Evolutionary conservation across 257 asterid genomes (phyloP), one percentile per base, ranked within the genome.

Genomic region (Plantago elongata): DNA sequence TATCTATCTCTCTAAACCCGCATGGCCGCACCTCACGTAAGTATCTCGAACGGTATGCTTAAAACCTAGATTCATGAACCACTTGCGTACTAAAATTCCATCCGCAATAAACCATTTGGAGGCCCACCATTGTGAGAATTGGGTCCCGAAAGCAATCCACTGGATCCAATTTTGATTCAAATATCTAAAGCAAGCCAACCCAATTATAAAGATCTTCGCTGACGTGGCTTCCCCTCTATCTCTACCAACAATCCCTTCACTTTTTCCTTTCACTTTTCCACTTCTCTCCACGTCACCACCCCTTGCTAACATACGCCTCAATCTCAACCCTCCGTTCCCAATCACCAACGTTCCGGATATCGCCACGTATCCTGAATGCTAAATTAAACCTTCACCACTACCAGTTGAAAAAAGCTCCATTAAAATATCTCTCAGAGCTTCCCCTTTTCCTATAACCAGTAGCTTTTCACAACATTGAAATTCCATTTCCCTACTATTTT

Each of bases 171-270:
- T n/a, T 61, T 55, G 68, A 63, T 65, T 17, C 62, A 16, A 15
- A 13, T n/a, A 34, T 34, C 40, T 34, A 34, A 34, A 34, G 40
- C 40, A 5, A 34, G 40, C 40, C 40, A 5, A 5, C 40, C 40
- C 8, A 5, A 34, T 34, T 34, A 34, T 34, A 34, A 34, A 34
- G 40, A 43, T 71, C 47, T 16, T 11, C 18, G 46, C 55, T 72
- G 79, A 76, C 79, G 88, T 82, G 88, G 88, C 81, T 60, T 54
- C 56, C 57, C 56, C 77, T 67, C 76, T 61, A 69, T 82, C 84
- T 66, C 82, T 34, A 71, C 54, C 60, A 34, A 51, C 49, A 63
- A 70, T 60, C 69, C 69, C 8, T 45, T 43, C 64, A 4, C 72
- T 42, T 67, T 29, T 4, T 17, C 50, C 22, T 54, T 73, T 40